Evolutionary conservation across 2,329 filamentous ascomycete species (phyloP), one percentile per base, ranked within the genome.

Genomic region (Fusarium nisikadoi): DNA sequence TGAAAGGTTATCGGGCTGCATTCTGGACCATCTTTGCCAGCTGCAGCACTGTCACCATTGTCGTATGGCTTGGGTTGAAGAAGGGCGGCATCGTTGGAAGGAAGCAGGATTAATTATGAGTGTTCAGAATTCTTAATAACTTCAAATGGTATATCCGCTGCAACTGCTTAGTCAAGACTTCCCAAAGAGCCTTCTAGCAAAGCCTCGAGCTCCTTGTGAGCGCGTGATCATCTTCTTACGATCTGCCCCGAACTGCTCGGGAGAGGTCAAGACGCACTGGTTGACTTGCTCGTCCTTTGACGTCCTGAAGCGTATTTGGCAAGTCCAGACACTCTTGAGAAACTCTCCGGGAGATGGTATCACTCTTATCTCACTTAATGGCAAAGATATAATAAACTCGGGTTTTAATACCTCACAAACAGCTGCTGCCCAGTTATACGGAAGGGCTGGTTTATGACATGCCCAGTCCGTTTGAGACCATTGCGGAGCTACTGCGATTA

Each of bases 1-100:
- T 88, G 83, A 77, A 81, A 12, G 86, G 87, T 0, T 89, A 87
- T 69, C 77, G 84, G 17, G 86, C 86, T 4, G 84, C 83, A 0
- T 89, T 88, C 65, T 89, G 87, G 87, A 81, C 83, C 0, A 84
- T 84, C 25, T 88, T 88, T 79, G 86, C 80, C 3, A 71, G 75
- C 25, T 75, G 75, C 3, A 79, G 80, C 14, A 84, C 83, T 62
- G 75, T 85, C 3, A 70, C 83, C 20, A 80, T 74, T 14, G 66
- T 78, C 1, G 68, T 59, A 6, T 78, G 71, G 59, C 80, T 83
- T 58, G 86, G 86, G 0, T 70, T 88, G 36, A 80, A 82, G 54
- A 84, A 82, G 53, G 81, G 82, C 9, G 86, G 86, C 3, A 84
- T 81, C 36, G 82, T 89, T 35, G 87, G 87, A 0, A 79, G 86